A percentile compares a stretch with the other conserved stretches of the same genome.
Conservation (phyloP, 73 alveolate genomes). For the Tetrahymena elliotti region DNA sequence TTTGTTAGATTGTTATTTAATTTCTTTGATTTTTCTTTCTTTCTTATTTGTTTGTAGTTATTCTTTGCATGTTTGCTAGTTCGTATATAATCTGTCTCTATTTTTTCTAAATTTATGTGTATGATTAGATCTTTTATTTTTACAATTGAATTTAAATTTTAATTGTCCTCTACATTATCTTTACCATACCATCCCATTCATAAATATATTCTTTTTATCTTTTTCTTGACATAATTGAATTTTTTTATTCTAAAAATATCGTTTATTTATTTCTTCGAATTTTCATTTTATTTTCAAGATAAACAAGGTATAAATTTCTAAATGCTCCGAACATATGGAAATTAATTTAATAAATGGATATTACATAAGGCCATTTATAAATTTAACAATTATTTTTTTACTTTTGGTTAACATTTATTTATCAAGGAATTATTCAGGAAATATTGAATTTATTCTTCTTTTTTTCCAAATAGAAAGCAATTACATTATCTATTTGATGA, state of each 20-base stretch:
- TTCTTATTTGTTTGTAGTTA: background rate
- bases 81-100: background rate
- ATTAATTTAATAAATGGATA: too few species aligned
- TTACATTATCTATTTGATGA: background rate
- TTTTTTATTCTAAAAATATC: too few species aligned
- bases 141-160: background rate
- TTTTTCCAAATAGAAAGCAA: background rate
- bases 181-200: background rate
- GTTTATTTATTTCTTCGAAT: too few species aligned
- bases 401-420: too few species aligned
- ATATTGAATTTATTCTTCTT: background rate
- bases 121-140: background rate
- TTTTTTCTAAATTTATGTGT: background rate
- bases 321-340: too few species aligned
- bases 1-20: background rate
- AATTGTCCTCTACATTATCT: background rate
- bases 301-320: too few species aligned
- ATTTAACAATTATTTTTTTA: too few species aligned
- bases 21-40: background rate
- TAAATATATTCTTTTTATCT: background rate
- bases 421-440: background rate
- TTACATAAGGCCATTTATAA: too few species aligned
- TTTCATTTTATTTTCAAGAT: too few species aligned
- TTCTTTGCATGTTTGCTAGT: too few species aligned
- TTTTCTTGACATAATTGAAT: too few species aligned